Conservation (phyloP, 169 alveolate genomes). For the Blepharisma undulans region DNA sequence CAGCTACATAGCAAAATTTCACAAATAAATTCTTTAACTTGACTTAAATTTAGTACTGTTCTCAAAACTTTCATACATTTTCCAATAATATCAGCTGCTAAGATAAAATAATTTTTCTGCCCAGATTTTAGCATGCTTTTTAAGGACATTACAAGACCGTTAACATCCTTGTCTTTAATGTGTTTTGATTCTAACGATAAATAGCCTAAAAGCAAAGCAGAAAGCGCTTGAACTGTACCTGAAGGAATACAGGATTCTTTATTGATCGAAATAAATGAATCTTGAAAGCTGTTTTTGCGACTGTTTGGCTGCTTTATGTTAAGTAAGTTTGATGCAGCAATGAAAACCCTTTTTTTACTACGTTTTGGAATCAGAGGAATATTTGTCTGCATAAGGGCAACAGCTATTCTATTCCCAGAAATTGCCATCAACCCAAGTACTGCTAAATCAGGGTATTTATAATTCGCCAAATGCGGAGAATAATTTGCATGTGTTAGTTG, state of each 20-base stretch:
- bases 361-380: too few relatives aligned
- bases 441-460: too few relatives aligned
- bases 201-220: background rate
- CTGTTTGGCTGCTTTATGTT: too few relatives aligned
- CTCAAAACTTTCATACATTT: constrained; percentile 10
- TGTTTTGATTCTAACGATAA: background rate
- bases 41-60: background rate
- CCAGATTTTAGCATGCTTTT: constrained; percentile 25
- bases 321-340: too few relatives aligned
- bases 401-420: background rate
- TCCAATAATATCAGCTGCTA: constrained; percentile 12
- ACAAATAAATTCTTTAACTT: background rate
- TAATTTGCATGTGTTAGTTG: too few relatives aligned
- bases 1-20: background rate
- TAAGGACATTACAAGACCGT: background rate
- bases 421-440: background rate
- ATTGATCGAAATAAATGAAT: too few relatives aligned
- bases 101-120: background rate
- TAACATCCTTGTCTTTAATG: background rate
- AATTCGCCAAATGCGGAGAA: too few relatives aligned
- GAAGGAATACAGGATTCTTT: too few relatives aligned
- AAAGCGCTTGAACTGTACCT: background rate
- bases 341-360: too few relatives aligned
- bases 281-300: too few relatives aligned
- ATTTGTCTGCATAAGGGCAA: too few relatives aligned